Evolutionary conservation across 106 monocot genomes (phyloP).

Genomic region (Cymbidium sinense): DNA sequence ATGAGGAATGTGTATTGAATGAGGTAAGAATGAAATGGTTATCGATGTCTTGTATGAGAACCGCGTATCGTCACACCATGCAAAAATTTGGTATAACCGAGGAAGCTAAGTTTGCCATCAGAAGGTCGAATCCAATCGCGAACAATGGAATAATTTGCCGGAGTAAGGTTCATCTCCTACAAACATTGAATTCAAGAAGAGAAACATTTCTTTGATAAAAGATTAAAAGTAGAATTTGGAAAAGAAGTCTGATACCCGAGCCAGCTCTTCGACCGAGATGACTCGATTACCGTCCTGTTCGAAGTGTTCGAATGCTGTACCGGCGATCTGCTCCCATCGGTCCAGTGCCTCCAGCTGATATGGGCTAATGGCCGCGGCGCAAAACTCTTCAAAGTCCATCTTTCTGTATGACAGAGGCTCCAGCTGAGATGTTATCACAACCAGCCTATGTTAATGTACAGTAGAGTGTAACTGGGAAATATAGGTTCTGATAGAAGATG

Average conservation of each 20-base stretch:
- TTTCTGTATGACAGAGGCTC: slow-evolving; percentile 57
- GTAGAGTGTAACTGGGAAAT: too few species aligned
- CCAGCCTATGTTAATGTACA: too few species aligned
- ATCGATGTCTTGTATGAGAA: slow-evolving; percentile 48
- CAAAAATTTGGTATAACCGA: slow-evolving; percentile 98
- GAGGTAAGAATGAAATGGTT: neutral
- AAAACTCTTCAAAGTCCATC: slow-evolving; percentile 92
- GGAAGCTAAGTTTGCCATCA: slow-evolving; percentile 84
- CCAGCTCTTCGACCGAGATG: slow-evolving; percentile 72
- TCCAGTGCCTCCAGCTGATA: slow-evolving; percentile 88
- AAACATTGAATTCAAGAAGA: neutral
- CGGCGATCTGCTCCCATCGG: slow-evolving; percentile 83
- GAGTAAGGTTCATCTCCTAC: slow-evolving; percentile 80
- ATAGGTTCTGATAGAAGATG: too few species aligned
- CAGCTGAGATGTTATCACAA: slow-evolving; percentile 34
- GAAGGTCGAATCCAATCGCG: slow-evolving; percentile 81
- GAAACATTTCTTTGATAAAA: neutral
- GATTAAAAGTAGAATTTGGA: neutral
- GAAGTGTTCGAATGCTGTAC: slow-evolving; percentile 68
- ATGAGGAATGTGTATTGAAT: neutral
- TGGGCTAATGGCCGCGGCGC: slow-evolving; percentile 79
- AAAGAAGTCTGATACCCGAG: slow-evolving; percentile 37
- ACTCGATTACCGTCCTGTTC: slow-evolving; percentile 81
- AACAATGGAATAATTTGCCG: slow-evolving; percentile 55
- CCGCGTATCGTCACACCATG: slow-evolving; percentile 81